phyloP scores from a whole-genome alignment of 208 protist species.

The Trypanosoma caninum region DNA sequence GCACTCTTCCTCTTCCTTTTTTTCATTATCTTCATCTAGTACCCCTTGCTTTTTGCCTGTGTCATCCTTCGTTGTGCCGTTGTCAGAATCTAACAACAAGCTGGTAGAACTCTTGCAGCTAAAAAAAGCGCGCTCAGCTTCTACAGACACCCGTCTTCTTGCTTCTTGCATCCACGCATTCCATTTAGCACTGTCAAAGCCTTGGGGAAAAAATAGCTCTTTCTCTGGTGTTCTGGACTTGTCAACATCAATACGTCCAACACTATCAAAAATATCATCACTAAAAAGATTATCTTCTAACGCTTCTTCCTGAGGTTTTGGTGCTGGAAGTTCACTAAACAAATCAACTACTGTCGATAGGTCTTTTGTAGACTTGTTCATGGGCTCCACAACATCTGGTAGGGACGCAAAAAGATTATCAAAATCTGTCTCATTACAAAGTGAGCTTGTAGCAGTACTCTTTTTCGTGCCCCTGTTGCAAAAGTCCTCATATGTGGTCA shows the following conservation, averaged over 20 bases:
- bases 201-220: background rate
- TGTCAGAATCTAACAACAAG: background rate
- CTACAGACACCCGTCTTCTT: conserved; percentile 11
- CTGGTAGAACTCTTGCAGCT: background rate
- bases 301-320: conserved; percentile 5
- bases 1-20: background rate
- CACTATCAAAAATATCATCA: background rate
- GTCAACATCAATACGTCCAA: background rate
- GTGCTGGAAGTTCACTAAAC: conserved; percentile 18
- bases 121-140: conserved; percentile 8
- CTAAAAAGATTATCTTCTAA: background rate
- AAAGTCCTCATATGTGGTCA: background rate
- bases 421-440: conserved; percentile 18
- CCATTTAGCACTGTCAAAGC: background rate
- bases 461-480: background rate
- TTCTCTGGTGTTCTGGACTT: background rate
- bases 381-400: conserved; percentile 20
- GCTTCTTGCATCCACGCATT: conserved; percentile 1
- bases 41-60: background rate
- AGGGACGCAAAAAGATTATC: conserved; percentile 39
- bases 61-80: background rate
- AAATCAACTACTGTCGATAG: conserved; percentile 1
- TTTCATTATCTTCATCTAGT: background rate
- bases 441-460: background rate
- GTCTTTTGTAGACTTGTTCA: background rate